Percentiles rank a stretch among this genome's conserved stretches.
These are phyloP conservation scores for Tephrocybe sp. DNA, from an alignment of 768 basidiomycete species.

Conservation along the genomic window DNA sequence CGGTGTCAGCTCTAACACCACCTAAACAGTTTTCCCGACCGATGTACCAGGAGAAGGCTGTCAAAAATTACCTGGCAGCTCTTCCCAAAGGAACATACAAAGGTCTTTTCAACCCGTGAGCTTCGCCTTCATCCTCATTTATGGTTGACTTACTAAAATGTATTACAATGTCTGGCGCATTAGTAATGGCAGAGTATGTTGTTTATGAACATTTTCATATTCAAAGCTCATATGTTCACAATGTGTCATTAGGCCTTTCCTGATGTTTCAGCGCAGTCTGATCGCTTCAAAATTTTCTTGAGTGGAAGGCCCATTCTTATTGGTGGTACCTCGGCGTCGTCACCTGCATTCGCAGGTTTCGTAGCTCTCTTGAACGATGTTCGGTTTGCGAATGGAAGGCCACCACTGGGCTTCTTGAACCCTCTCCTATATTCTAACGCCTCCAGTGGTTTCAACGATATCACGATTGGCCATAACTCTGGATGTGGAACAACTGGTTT, in stretches of 20 bases:
- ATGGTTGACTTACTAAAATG: neutral
- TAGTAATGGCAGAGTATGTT: slow-evolving; percentile 52
- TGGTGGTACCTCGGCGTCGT: slow-evolving; percentile 63
- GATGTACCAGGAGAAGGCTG: slow-evolving; percentile 46
- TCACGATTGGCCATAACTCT: slow-evolving; percentile 53
- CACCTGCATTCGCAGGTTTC: slow-evolving; percentile 64
- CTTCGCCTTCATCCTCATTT: neutral
- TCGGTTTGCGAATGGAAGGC: slow-evolving; percentile 38
- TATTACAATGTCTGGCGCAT: neutral
- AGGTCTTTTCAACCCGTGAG: slow-evolving; percentile 61
- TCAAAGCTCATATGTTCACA: neutral
- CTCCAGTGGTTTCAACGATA: slow-evolving; percentile 48
- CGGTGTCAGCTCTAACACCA: neutral
- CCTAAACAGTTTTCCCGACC: slow-evolving; percentile 48
- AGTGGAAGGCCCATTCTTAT: slow-evolving; percentile 35
- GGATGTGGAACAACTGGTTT: slow-evolving; percentile 66
- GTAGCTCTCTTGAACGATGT: slow-evolving; percentile 67
- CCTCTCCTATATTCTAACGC: slow-evolving; percentile 53
- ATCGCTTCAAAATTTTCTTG: slow-evolving; percentile 46
- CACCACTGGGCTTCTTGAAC: slow-evolving; percentile 65
- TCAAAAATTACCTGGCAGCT: slow-evolving; percentile 39
- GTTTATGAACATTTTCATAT: neutral
- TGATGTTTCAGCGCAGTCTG: slow-evolving; percentile 63
- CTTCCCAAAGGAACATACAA: slow-evolving; percentile 49
- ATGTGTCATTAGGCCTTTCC: slow-evolving; percentile 45